A percentile compares a stretch with the other conserved stretches of the same genome.
Evolutionary conservation across 2,329 filamentous ascomycete species (phyloP).

Genomic region (Aspergillus pseudotamarii): DNA sequence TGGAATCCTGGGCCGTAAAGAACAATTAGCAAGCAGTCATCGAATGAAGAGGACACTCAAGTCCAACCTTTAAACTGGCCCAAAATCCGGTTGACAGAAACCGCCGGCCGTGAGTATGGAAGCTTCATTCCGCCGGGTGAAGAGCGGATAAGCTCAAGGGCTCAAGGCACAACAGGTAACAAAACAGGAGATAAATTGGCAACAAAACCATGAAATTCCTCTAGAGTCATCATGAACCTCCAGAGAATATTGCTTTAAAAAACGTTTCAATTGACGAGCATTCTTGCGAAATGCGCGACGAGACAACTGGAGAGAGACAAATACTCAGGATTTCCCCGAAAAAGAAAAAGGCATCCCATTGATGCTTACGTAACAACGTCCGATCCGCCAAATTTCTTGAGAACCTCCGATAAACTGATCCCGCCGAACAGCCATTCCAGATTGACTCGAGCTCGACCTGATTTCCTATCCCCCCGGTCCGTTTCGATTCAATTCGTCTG

Average conservation of each 20-base stretch:
- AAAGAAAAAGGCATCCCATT: slow-evolving; percentile 4
- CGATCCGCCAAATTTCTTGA: slow-evolving; percentile 33
- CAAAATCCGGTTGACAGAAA: slow-evolving; percentile 22
- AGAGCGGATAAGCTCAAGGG: slow-evolving; percentile 12
- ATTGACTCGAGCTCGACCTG: slow-evolving; percentile 12
- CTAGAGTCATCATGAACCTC: slow-evolving; percentile 26
- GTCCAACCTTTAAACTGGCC: slow-evolving; percentile 8
- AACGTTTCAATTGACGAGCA: not conserved
- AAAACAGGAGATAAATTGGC: slow-evolving; percentile 7
- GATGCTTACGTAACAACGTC: slow-evolving; percentile 37
- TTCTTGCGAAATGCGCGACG: not conserved
- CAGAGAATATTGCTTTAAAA: not conserved
- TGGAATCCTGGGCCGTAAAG: not conserved
- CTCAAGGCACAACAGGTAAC: slow-evolving; percentile 17
- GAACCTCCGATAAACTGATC: slow-evolving; percentile 1
- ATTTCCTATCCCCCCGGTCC: not conserved
- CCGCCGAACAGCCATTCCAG: slow-evolving; percentile 21
- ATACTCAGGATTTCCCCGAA: not conserved
- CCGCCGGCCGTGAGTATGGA: slow-evolving; percentile 21
- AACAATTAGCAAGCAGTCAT: not conserved
- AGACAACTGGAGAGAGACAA: not conserved
- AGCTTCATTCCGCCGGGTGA: slow-evolving; percentile 36
- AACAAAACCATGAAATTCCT: slow-evolving; percentile 10
- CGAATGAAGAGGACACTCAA: not conserved
- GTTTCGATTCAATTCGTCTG: not conserved